Conservation (phyloP, 306 rosid species). For the Adenanthera pavonina region DNA sequence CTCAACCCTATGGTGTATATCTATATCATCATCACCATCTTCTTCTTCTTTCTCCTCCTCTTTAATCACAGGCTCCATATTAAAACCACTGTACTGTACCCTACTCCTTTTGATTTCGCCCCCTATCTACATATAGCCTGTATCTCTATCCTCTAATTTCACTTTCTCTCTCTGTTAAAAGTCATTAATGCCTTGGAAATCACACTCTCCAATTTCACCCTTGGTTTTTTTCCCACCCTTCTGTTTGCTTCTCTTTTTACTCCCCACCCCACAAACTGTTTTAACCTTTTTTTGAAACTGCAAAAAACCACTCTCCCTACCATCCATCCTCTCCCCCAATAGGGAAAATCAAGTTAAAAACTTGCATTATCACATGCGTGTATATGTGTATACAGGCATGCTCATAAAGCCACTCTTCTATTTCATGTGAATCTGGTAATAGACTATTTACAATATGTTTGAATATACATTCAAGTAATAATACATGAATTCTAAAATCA, state of each 20-base stretch:
- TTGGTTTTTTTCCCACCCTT: not conserved
- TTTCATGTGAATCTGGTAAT: not conserved
- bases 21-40: slow-evolving; percentile 16
- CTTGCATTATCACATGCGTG: too few species aligned
- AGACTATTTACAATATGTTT: too few species aligned
- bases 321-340: not conserved
- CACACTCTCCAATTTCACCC: slow-evolving; percentile 15
- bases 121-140: slow-evolving; percentile 17
- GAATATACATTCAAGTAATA: too few species aligned
- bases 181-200: slow-evolving; percentile 34
- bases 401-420: not conserved
- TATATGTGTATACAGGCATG: not conserved
- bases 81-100: slow-evolving; percentile 23
- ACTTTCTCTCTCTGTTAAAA: slow-evolving; percentile 36
- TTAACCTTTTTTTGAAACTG: not conserved
- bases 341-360: not conserved
- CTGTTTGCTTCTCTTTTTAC: not conserved
- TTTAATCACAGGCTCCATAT: not conserved
- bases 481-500: too few species aligned
- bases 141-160: slow-evolving; percentile 26
- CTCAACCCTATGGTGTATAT: not conserved
- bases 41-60: not conserved
- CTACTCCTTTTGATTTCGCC: not conserved
- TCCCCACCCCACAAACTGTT: not conserved
- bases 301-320: not conserved